phyloP scores from a whole-genome alignment of 1,139 yeast genomes.

The Suhomyces yuchorum region DNA sequence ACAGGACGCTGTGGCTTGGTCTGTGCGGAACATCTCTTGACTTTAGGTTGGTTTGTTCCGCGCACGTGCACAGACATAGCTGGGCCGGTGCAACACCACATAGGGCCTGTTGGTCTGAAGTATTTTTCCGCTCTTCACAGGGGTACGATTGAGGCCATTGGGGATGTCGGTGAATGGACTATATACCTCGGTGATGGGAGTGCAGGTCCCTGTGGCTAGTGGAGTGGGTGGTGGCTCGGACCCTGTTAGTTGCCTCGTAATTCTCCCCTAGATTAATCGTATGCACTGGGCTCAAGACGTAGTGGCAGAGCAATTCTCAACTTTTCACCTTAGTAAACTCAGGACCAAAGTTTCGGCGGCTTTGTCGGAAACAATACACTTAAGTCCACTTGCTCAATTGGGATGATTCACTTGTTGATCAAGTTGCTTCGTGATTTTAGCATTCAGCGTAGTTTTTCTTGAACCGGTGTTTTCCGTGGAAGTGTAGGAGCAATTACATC shows the following conservation, averaged over 20 bases:
- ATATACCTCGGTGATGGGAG: neutral
- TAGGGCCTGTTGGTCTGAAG: neutral
- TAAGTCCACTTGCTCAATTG: neutral
- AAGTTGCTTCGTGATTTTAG: neutral
- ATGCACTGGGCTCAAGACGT: neutral
- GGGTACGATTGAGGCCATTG: neutral
- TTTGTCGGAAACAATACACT: neutral
- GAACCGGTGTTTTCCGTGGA: no score
- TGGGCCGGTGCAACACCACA: neutral
- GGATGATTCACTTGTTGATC: neutral
- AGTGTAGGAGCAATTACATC: no score
- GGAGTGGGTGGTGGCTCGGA: neutral
- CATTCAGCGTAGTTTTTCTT: no score
- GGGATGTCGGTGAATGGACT: neutral
- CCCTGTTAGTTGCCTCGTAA: neutral
- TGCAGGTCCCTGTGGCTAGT: neutral
- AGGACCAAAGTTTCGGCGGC: neutral
- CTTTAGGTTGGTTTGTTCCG: neutral
- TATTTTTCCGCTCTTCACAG: neutral
- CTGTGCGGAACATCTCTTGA: neutral
- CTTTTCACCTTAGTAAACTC: neutral
- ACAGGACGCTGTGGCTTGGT: neutral
- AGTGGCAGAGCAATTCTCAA: neutral
- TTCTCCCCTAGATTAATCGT: neutral
- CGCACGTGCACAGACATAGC: neutral